Base-by-base conservation (phyloP, 2,329 filamentous ascomycete species). In the Sporothrix euskadiensis region DNA sequence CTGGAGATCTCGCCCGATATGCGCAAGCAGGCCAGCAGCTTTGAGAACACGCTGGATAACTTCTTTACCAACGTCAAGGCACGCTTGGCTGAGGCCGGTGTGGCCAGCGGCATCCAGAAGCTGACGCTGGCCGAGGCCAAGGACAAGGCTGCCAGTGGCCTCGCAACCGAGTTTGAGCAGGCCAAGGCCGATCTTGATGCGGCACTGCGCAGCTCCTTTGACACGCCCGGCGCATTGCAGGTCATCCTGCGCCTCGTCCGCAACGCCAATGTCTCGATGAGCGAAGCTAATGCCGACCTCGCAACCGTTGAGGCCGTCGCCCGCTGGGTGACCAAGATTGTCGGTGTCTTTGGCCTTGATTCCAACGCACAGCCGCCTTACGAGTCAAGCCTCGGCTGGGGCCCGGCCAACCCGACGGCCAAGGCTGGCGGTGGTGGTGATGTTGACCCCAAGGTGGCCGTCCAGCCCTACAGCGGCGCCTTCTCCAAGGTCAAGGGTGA, bases 1-100 rank as follows among this genome's bases (percentile, higher is more conserved):
- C 87, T 92, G 56, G 91, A 93, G 79, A 90, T 93, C 74, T 91
- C 90, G 1, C 87, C 89, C 16, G 89, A 90, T 52, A 84, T 92
- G 69, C 74, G 90, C 54, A 88, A 86, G 74, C 84, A 85, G 70
- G 88, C 87, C 4, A 84, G 83, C 71, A 84, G 85, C 0, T 92
- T 89, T 86, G 91, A 93, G 77, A 76, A 68, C n/a, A 75, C 74
- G 26, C 72, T 77, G 6, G 76, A 77, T 57, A 77, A 77, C 69
- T 75, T 77, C 10, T 76, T 77, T 12, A 74, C 76, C 49, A 77
- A 77, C 44, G 72, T 76, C 71, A 76, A 74, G 73, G 75, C 76
- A 6, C 66, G 76, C 14, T 52, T 74, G 57, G 71, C 71, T 19
- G 73, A 75, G 70, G 71, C 69, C 2, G 70, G 49, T 30, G 19